Evolutionary conservation across 1,284 basidiomycete species (phyloP).

Genomic region (Takashimella koratensis): DNA sequence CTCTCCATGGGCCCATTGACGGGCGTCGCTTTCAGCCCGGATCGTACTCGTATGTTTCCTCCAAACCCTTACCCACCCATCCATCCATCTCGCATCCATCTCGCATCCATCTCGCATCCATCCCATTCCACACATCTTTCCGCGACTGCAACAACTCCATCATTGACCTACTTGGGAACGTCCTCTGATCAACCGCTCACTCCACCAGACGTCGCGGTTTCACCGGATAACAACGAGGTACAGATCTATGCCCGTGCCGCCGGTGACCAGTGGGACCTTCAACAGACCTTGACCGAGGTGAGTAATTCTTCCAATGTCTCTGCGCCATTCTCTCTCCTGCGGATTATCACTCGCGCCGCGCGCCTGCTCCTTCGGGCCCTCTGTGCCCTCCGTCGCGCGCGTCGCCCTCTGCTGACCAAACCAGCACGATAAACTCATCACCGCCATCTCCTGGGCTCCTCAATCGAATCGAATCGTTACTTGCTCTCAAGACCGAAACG

Average conservation of each 20-base stretch:
- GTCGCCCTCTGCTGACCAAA: no score
- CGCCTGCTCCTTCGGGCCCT: no score
- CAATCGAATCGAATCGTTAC: constrained; percentile 96
- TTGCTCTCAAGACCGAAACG: constrained; percentile 96
- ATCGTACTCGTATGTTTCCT: constrained; percentile 68
- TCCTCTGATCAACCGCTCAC: no score
- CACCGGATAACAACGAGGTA: constrained; percentile 84
- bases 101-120: background rate
- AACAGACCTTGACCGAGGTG: constrained; percentile 83
- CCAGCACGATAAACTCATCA: constrained; percentile 97
- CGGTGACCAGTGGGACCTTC: constrained; percentile 65
- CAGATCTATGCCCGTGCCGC: constrained; percentile 72
- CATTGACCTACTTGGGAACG: no score
- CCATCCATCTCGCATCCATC: background rate
- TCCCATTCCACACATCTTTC: background rate
- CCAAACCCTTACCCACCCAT: background rate
- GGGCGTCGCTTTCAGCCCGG: constrained; percentile 87
- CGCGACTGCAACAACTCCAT: no score
- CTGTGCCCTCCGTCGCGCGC: no score
- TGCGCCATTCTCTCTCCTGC: no score
- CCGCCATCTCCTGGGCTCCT: constrained; percentile 98
- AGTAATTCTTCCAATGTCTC: no score
- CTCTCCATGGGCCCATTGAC: constrained; percentile 81
- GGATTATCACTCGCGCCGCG: background rate
- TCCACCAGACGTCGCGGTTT: constrained; percentile 78